Base-by-base conservation (phyloP, 2,329 filamentous ascomycete genomes). In the Zymoseptoria pseudotritici region DNA sequence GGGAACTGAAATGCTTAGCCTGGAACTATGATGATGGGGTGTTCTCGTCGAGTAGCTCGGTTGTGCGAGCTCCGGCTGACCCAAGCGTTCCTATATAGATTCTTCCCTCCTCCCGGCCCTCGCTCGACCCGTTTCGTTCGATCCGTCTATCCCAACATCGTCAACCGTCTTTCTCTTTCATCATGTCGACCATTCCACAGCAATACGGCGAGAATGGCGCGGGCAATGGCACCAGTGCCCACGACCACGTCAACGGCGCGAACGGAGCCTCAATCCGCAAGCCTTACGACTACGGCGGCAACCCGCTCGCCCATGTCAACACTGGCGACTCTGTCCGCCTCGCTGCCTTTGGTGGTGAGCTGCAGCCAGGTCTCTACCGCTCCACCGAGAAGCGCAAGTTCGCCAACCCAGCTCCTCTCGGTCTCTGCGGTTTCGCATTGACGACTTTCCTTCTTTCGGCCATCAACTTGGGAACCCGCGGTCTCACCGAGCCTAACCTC, bases 351-450 rank as follows among this genome's bases (percentile, higher is more conserved):
- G 79, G 79, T 69, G 79, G 79, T 74, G 77, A 79, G 65, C 79
- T 81, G 67, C 79, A 81, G 65, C 79, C 79, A 10, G 79, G 79
- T 73, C 75, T 79, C 20, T 80, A 81, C 74, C 71, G 68, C 63
- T 60, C 67, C 53, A 69, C 65, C 56, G 57, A 62, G 36, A 57
- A 66, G 55, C 74, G 74, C 72, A 82, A 80, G 62, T 77, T 83
- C 68, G 83, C 78, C 70, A 85, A 86, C 71, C 83, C 83, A 53
- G 82, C 82, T 60, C 83, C 83, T 9, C 77, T 86, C 21, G 83
- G 83, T 58, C 78, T 86, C 53, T 80, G 83, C 55, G 83, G 82
- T 74, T 87, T 88, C 73, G 83, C 84, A n/a, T 70, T 85, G 64
- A 86, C 85, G 9, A 86, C 84, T 9, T 86, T 87, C 68, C 78